A percentile compares a stretch with the other conserved stretches of the same genome.
Evolutionary conservation across 805 yeast species (phyloP).

Genomic region (Zygosaccharomyces lentus): DNA sequence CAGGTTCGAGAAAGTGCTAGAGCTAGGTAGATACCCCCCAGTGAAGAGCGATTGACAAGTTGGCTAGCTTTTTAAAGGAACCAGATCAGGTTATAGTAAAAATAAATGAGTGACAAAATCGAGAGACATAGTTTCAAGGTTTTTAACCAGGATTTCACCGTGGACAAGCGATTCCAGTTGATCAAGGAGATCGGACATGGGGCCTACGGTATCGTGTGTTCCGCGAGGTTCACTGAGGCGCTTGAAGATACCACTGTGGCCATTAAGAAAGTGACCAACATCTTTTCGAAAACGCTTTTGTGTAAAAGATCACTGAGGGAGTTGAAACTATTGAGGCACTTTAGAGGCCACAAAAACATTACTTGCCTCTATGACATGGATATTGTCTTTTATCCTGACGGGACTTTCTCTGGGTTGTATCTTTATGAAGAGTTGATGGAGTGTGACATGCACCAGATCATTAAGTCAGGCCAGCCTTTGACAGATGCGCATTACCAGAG

Average conservation of each 20-base stretch:
- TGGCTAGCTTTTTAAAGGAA: neutral
- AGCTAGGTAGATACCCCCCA: neutral
- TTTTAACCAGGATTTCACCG: conserved; percentile 86
- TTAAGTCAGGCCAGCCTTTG: conserved; percentile 85
- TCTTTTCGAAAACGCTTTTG: conserved; percentile 83
- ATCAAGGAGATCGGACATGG: conserved; percentile 96
- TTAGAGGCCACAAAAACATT: conserved; percentile 93
- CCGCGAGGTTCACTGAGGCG: conserved; percentile 75
- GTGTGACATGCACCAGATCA: conserved; percentile 97
- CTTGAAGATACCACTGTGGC: conserved; percentile 84
- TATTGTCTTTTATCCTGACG: conserved; percentile 61
- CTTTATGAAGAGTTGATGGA: conserved; percentile 97
- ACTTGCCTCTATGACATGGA: conserved; percentile 94
- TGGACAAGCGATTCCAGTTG: conserved; percentile 82
- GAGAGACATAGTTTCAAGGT: conserved; percentile 55
- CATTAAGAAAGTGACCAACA: conserved; percentile 91
- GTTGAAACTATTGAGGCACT: conserved; percentile 82
- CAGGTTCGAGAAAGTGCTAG: neutral
- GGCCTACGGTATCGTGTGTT: conserved; percentile 95
- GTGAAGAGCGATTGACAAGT: neutral
- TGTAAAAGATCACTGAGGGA: conserved; percentile 92
- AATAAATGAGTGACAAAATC: conserved; percentile 29
- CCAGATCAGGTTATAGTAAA: neutral
- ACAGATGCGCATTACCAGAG: conserved; percentile 95
- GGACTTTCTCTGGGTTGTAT: conserved; percentile 84